Evolutionary conservation across 805 yeast genomes (phyloP).

Genomic region (Cyberlindnera euphorbiiphila): DNA sequence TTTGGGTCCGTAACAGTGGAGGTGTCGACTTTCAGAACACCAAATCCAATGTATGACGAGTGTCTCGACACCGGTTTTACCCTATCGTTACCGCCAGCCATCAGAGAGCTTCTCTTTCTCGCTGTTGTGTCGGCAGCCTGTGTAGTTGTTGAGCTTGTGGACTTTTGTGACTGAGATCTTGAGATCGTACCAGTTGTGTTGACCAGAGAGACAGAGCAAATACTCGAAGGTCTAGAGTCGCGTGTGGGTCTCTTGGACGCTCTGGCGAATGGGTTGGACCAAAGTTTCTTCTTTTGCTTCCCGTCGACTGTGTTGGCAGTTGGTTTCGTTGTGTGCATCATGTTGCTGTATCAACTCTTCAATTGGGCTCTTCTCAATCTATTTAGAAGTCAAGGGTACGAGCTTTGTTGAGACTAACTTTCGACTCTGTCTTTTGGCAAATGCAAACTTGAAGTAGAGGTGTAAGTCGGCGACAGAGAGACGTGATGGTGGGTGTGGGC

Average conservation of each 20-base stretch:
- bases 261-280: conserved; percentile 11
- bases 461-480: too few species aligned
- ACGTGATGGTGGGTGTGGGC: too few species aligned
- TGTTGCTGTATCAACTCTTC: too few species aligned
- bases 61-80: conserved; percentile 5
- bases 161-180: conserved; percentile 5
- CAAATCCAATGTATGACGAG: conserved; percentile 16
- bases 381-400: too few species aligned
- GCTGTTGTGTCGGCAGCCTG: conserved; percentile 1
- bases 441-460: too few species aligned
- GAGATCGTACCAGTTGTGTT: background rate
- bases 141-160: background rate
- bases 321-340: conserved; percentile 13
- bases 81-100: background rate
- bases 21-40: conserved; percentile 7
- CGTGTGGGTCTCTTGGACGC: background rate
- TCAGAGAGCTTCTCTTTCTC: conserved; percentile 9
- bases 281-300: conserved; percentile 5
- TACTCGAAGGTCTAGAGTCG: background rate
- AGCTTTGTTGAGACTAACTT: too few species aligned
- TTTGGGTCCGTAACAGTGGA: conserved; percentile 18
- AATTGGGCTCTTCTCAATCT: too few species aligned
- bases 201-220: background rate
- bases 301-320: conserved; percentile 5
- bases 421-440: too few species aligned